Evolutionary conservation across 768 basidiomycete species (phyloP).

Genomic region (Mycena indigotica): DNA sequence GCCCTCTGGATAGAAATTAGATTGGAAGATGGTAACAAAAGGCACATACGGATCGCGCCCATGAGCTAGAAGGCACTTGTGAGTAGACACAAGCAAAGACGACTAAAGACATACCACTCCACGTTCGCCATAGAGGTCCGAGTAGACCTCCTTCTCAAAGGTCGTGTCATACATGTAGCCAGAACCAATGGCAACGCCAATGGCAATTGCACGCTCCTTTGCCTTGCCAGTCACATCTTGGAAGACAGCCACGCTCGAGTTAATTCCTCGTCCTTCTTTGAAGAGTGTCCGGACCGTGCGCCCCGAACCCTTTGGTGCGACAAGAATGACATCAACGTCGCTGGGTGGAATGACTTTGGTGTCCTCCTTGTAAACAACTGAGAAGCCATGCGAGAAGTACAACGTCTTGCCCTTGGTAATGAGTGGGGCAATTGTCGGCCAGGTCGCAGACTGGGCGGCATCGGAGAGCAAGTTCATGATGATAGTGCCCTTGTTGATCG

Average conservation of each 20-base stretch:
- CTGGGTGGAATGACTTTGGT: slow-evolving; percentile 89
- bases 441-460: slow-evolving; percentile 97
- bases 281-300: slow-evolving; percentile 99
- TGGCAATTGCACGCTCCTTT: slow-evolving; percentile 92
- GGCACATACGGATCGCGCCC: slow-evolving; percentile 86
- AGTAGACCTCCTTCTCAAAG: slow-evolving; percentile 99
- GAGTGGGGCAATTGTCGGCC: slow-evolving; percentile 85
- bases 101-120: slow-evolving; percentile 77
- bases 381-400: slow-evolving; percentile 99
- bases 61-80: slow-evolving; percentile 63
- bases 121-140: slow-evolving; percentile 98
- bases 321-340: slow-evolving; percentile 98
- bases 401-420: slow-evolving; percentile 99
- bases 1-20: slow-evolving; percentile 62
- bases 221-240: slow-evolving; percentile 99
- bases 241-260: slow-evolving; percentile 91
- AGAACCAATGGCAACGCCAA: slow-evolving; percentile 93
- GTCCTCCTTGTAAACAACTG: slow-evolving; percentile 96
- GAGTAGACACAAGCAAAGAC: slow-evolving; percentile 6
- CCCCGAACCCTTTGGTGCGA: slow-evolving; percentile 98
- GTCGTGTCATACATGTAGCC: slow-evolving; percentile 99
- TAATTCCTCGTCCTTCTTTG: slow-evolving; percentile 99
- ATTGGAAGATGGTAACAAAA: not conserved
- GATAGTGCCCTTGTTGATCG: slow-evolving; percentile 93
- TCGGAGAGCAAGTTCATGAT: slow-evolving; percentile 99